A percentile compares a stretch with the other conserved stretches of the same genome.
These are phyloP conservation scores for Forsythia suspensa DNA, from an alignment of 257 asterid genomes.

Conservation along the genomic window DNA sequence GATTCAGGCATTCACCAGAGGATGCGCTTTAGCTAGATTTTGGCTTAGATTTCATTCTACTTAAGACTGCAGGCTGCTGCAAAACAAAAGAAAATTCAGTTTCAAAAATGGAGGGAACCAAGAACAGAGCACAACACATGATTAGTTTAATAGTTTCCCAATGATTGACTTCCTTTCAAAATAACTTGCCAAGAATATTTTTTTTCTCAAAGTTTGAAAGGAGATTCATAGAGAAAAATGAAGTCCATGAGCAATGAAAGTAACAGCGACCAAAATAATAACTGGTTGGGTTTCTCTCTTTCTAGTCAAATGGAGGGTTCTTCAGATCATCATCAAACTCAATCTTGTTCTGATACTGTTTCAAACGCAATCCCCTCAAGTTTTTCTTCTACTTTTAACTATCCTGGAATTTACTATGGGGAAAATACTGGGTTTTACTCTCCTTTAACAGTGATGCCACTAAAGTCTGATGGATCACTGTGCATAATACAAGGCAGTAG, in stretches of 20 bases:
- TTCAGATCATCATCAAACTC: conserved; percentile 29
- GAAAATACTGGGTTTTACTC: conserved; percentile 51
- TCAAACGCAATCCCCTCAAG: conserved; percentile 37
- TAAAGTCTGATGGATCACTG: conserved; percentile 88
- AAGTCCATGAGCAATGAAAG: conserved; percentile 54
- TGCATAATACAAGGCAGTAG: conserved; percentile 83
- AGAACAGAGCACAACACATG: conserved; percentile 28
- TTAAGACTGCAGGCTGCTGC: conserved; percentile 51
- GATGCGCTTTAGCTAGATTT: conserved; percentile 40
- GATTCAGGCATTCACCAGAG: conserved; percentile 31
- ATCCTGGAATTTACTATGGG: conserved; percentile 63
- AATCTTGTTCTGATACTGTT: conserved; percentile 41
- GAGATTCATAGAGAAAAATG: conserved; percentile 29
- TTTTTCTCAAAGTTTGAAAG: conserved; percentile 12
- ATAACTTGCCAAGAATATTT: conserved; percentile 11
- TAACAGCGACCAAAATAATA: conserved; percentile 32
- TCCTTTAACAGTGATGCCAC: conserved; percentile 74
- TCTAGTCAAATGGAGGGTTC: conserved; percentile 68
- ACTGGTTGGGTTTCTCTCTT: conserved; percentile 92
- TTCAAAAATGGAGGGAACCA: conserved; percentile 33
- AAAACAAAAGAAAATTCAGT: conserved; percentile 45
- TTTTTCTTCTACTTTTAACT: conserved; percentile 42
- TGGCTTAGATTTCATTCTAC: conserved; percentile 29
- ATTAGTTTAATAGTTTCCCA: conserved; percentile 63
- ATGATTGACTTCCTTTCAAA: conserved; percentile 58